Base-by-base conservation (phyloP, 169 alveolate species). In the Babesia ovis region DNA sequence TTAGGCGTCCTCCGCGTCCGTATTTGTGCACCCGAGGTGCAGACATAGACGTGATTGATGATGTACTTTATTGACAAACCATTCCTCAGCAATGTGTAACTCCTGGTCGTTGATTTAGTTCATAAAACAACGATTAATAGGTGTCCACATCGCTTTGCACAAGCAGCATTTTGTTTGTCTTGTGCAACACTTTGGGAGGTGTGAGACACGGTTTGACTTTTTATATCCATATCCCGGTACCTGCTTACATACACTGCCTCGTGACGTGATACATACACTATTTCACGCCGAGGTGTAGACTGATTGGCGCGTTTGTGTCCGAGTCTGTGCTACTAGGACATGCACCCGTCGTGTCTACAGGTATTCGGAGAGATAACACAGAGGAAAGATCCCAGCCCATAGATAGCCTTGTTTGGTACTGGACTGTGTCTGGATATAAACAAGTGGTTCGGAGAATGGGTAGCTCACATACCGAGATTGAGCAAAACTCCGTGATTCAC, bases 11-110 rank as follows among this genome's bases (percentile, higher is more conserved):
- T 39, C 8, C 46, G 27, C 56, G 56, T 48, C 56, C 56, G 27
- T 48, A 48, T 48, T 48, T 20, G 32, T 48, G 56, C 56, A 48
- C 56, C 56, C 20, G 32, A 48, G 56, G 56, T 48, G 56, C 56
- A 48, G 5, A 12, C 27, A 6, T 20, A 12, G 20, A 12, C 27
- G 20, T 48, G 5, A 8, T 48, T 18, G 5, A 48, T 18, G 9
- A 48, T 48, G 27, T 48, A 48, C 56, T 20, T 18, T 18, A 18
- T 12, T 18, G 56, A 48, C 56, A 48, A 20, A 20, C 56, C 20
- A 6, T 18, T 48, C 56, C 56, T 48, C 20, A 8, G 32, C 56
- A 48, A 48, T 48, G 27, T 48, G 27, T 20, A 48, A 48, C 27
- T 8, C 56, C 56, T 8, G 14, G 27, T 20, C 56, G 56, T 20